phyloP scores from a whole-genome alignment of 805 yeast species.

The Maudiozyma serrabonitensis region DNA sequence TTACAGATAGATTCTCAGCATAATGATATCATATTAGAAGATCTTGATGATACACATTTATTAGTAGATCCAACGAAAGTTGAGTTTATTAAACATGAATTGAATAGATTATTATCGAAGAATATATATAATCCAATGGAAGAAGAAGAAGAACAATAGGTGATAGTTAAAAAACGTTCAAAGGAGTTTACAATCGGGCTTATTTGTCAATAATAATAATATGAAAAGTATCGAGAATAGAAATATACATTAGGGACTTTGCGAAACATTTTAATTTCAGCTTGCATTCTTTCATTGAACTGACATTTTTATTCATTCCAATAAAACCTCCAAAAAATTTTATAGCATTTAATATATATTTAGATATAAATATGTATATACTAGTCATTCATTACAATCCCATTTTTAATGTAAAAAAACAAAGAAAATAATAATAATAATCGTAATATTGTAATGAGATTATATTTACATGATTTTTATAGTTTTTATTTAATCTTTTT shows the following conservation, averaged over 20 bases:
- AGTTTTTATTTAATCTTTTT: background rate
- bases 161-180: no score
- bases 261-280: no score
- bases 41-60: slow-evolving; percentile 85
- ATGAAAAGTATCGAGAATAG: no score
- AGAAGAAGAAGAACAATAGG: slow-evolving; percentile 42
- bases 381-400: background rate
- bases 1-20: slow-evolving; percentile 67
- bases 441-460: no score
- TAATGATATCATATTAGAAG: slow-evolving; percentile 67
- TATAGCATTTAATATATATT: background rate
- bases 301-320: no score
- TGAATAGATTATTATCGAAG: slow-evolving; percentile 65
- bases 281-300: no score
- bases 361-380: background rate
- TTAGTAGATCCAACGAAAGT: slow-evolving; percentile 72
- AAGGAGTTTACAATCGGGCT: no score
- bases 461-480: no score
- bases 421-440: no score
- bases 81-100: slow-evolving; percentile 63
- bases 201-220: no score
- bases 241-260: no score
- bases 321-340: background rate
- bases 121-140: slow-evolving; percentile 81
- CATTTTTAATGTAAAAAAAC: background rate